phyloP scores from a whole-genome alignment of 768 basidiomycete species.

The Tubosaeta sp. region DNA sequence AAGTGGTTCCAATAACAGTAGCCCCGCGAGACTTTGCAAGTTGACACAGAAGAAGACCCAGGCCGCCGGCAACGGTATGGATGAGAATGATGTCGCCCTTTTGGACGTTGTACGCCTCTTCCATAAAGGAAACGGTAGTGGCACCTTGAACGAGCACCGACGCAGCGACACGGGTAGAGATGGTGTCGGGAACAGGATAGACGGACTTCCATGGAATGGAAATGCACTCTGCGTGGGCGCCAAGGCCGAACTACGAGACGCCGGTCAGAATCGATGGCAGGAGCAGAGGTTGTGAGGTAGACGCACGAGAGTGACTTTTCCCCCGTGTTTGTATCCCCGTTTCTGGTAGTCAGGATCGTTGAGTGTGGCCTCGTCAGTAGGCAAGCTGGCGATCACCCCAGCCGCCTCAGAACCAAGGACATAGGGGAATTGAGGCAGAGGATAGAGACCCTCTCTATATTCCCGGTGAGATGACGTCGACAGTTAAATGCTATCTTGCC shows the following conservation, averaged over 20 bases:
- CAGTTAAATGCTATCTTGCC: slow-evolving; percentile 38
- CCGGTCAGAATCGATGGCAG: not conserved
- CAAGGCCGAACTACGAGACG: slow-evolving; percentile 38
- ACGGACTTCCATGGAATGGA: slow-evolving; percentile 59
- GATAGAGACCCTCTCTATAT: slow-evolving; percentile 61
- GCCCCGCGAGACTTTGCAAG: slow-evolving; percentile 71
- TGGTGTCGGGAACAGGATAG: slow-evolving; percentile 58
- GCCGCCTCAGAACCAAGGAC: slow-evolving; percentile 75
- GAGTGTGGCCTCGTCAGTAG: slow-evolving; percentile 58
- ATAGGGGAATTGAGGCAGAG: slow-evolving; percentile 52
- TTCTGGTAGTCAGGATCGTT: slow-evolving; percentile 59
- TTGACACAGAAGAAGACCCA: slow-evolving; percentile 69
- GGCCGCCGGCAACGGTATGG: slow-evolving; percentile 89
- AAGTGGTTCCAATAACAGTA: slow-evolving; percentile 90
- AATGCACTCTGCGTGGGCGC: slow-evolving; percentile 68
- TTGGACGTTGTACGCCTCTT: slow-evolving; percentile 83
- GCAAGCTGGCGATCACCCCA: slow-evolving; percentile 72
- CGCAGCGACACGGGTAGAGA: slow-evolving; percentile 62
- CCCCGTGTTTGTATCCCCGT: slow-evolving; percentile 63
- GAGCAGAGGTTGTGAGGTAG: not conserved
- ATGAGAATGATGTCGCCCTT: slow-evolving; percentile 77
- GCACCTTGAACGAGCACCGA: slow-evolving; percentile 70
- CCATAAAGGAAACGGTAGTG: slow-evolving; percentile 72
- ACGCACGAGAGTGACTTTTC: slow-evolving; percentile 66
- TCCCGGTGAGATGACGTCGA: not conserved